Conservation (phyloP, 306 rosid genomes). For the Amphicarpaea edgeworthii region DNA sequence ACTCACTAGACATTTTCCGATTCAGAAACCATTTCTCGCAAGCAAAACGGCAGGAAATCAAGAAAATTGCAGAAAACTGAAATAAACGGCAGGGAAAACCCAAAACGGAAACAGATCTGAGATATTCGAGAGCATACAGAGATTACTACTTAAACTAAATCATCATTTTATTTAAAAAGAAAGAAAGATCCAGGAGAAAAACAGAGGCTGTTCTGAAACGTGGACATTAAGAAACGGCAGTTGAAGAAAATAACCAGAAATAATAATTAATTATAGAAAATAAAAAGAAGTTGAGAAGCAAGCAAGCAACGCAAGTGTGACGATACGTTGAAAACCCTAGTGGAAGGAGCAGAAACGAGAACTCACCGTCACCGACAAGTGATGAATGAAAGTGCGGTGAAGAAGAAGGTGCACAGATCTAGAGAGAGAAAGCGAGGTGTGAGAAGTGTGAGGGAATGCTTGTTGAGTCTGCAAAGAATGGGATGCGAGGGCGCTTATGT, state of each 20-base stretch:
- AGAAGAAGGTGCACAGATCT: conserved; percentile 54
- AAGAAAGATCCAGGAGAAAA: not conserved
- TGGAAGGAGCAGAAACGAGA: conserved; percentile 11
- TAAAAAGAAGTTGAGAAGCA: not conserved
- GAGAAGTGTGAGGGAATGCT: conserved; percentile 24
- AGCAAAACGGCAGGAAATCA: conserved; percentile 12
- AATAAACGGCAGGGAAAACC: conserved; percentile 17
- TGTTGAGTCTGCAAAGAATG: conserved; percentile 45
- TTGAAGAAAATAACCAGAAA: not conserved
- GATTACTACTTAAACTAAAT: not conserved
- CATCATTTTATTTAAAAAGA: not conserved
- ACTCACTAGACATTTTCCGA: not conserved
- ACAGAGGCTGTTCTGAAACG: conserved; percentile 37
- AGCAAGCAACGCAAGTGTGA: not conserved
- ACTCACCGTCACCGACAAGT: conserved; percentile 60
- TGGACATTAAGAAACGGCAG: not conserved
- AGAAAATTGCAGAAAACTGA: not conserved
- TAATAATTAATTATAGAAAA: not conserved
- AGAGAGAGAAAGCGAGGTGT: not conserved
- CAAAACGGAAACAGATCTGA: conserved; percentile 51
- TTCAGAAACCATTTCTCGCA: not conserved
- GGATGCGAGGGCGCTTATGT: conserved; percentile 45
- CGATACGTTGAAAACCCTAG: not conserved
- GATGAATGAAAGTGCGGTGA: not conserved
- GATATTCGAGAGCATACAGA: conserved; percentile 20